phyloP scores from a whole-genome alignment of 352 stramenopile species.

The Pythium oligandrum region DNA sequence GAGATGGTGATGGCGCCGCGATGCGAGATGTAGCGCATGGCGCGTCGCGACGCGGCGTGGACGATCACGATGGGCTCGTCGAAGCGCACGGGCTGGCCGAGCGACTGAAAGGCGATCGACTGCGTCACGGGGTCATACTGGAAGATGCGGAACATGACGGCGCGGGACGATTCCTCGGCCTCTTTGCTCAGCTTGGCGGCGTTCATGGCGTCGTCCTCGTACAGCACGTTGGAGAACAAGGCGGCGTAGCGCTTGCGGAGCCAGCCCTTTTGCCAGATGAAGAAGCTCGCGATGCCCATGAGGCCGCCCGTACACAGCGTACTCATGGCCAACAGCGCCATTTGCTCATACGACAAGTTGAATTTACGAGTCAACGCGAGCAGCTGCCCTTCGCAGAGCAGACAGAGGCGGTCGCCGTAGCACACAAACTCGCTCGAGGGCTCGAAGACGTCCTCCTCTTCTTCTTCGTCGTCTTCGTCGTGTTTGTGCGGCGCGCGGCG shows the following conservation, averaged over 20 bases:
- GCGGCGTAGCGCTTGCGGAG: constrained; percentile 73
- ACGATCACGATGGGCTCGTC: constrained; percentile 49
- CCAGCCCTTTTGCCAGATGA: constrained; percentile 64
- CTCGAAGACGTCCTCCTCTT: constrained; percentile 46
- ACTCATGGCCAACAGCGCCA: constrained; percentile 46
- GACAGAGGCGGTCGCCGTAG: constrained; percentile 66
- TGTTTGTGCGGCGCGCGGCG: constrained; percentile 4
- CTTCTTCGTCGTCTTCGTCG: constrained; percentile 10
- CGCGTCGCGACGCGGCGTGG: constrained; percentile 53
- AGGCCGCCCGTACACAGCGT: constrained; percentile 51
- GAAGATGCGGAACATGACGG: constrained; percentile 68
- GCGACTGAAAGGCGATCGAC: constrained; percentile 38
- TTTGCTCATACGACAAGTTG: constrained; percentile 75
- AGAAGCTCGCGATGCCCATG: constrained; percentile 61
- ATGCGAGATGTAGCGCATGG: constrained; percentile 56
- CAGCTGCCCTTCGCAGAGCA: constrained; percentile 71
- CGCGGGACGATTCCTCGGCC: constrained; percentile 13
- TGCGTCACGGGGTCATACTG: constrained; percentile 50
- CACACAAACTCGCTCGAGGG: constrained; percentile 55
- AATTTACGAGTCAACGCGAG: constrained; percentile 65
- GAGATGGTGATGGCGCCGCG: constrained; percentile 60
- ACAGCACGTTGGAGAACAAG: constrained; percentile 42
- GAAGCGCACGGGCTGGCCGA: constrained; percentile 59
- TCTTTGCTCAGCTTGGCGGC: constrained; percentile 2
- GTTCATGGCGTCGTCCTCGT: constrained; percentile 8